Base-by-base conservation (phyloP, 2,329 filamentous ascomycete genomes). In the Monilinia fructigena region DNA sequence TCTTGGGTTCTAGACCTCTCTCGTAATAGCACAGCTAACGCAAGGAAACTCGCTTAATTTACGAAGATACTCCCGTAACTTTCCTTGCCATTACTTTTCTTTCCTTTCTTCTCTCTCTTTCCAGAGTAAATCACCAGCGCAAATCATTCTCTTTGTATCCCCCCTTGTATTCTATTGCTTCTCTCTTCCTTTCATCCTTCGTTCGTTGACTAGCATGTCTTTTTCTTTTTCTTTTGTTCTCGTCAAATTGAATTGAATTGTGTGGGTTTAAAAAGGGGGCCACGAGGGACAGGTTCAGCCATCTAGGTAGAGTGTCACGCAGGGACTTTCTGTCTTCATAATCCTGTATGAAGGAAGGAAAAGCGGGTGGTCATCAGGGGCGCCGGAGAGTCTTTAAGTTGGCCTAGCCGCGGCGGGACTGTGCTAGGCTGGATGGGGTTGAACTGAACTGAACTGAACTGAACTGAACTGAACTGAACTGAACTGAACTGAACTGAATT, bases 141-240 rank as follows among this genome's bases (percentile, higher is more conserved):
- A 40, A 40, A 12, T 10, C 38, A 42, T 42, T 42, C 10, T 42
- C 40, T 5, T 35, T 35, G 28, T 60, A 48, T 47, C 42, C 28
- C 23, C 45, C 20, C 47, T 28, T 65, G 63, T 65, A 60, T 53
- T 65, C 47, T 61, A 53, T 60, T 65, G 63, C 45, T 60, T 23
- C 47, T 54, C 12, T n/a, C 28, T 20, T 38, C 26, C 55, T 40
- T 38, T 14, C 10, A 2, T 4, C 18, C 11, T 18, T 56, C 38
- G n/a, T 59, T 40, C 14, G 23, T 35, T 23, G 58, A 23, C 26
- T n/a, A 28, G 54, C 23, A 28, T 18, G 26, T 18, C 56, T 12
- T 60, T 48, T 48, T 23, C 23, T 31, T 28, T 40, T 65, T 40
- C 54, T 50, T 56, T 58, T 48, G 53, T 65, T 58, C 28, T 50